Evolutionary conservation across 306 rosid genomes (phyloP), one percentile per base, ranked within the genome.

Genomic region (Neltuma alba): DNA sequence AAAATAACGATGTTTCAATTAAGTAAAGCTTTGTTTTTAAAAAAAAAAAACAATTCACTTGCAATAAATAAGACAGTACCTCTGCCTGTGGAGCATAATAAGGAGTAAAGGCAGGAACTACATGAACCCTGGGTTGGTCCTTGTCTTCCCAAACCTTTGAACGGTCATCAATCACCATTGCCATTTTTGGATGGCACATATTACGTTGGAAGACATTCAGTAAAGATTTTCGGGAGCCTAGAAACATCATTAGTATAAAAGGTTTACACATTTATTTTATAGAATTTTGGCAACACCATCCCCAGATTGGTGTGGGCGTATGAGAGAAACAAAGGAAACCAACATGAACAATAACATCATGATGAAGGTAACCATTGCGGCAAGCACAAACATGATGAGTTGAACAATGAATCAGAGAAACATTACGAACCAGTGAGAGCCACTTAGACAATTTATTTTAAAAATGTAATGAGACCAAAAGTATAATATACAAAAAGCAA

Each of bases 21-120:
- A 6, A 69, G 55, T 27, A 48, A 69, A 42, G 15, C 47, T 41
- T 20, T 1, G n/a, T n/a, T n/a, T n/a, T n/a, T n/a, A n/a, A n/a
- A n/a, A n/a, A n/a, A 28, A 7, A 12, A 27, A 58, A 58, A 11
- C 4, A 9, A 1, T 4, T 25, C 34, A 41, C 38, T 7, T 13
- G 74, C 37, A 25, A 42, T 69, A 41, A 69, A 27, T 69, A 41
- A 44, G 14, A 27, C 33, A 42, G 74, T 4, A 63, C 95, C 79
- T 91, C 95, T 60, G 95, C 92, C 78, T 87, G 91, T 74, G 95
- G 95, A 69, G 92, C 90, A 69, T 83, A 89, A 75, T 91, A 91
- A n/a, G 95, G 95, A 14, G 95, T 87, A 87, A 89, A 91, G 74
- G 92, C 95, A 78, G 95, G 95, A 68, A 91, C 95, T 76, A 91